Evolutionary conservation across 768 basidiomycete species (phyloP), one percentile per base, ranked within the genome.

Genomic region (Termitomyces sp.): DNA sequence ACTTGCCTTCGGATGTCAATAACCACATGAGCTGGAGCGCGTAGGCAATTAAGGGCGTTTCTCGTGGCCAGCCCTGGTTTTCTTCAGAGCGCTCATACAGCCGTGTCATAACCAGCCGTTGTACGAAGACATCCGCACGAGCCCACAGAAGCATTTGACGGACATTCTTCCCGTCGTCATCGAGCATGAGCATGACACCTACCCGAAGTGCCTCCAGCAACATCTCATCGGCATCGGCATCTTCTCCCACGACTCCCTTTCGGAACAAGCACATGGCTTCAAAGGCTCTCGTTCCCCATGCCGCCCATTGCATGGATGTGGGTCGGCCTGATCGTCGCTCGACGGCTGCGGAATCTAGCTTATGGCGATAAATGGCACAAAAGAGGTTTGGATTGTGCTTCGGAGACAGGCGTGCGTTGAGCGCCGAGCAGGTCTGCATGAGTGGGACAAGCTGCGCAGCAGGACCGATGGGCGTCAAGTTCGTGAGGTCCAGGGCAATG

Each of bases 11-110:
- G 5, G 82, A 77, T 5, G 75, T 77, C 22, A 76, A 74, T 58
- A 80, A 71, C 82, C 82, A 86, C 55, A 82, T 67, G 0, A 84
- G 49, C 79, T 83, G 85, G 3, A 86, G 56, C 1, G 77, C 78
- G 26, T 82, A 74, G 1, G 80, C 65, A 56, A 79, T 81, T 49
- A 73, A 22, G 11, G 72, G 66, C 40, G 64, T 78, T 44, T 85
- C 83, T 1, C 65, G 64, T 0, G 84, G 81, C 82, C 83, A 85
- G 0, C 80, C 81, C 45, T 74, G 60, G 52, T 66, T 43, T 11
- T 33, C 13, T 24, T 66, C 58, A 5, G 65, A 38, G 24, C 65
- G 57, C 24, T 76, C 72, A 67, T 77, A 76, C 22, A 84, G 68
- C 9, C 76, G 72, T 36, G 62, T 58, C 52, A 73, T 71, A 41